A percentile compares a stretch with the other conserved stretches of the same genome.
These are phyloP conservation scores for Colletotrichum sp. DNA, from an alignment of 2,329 filamentous ascomycete genomes.

Conservation along the genomic window DNA sequence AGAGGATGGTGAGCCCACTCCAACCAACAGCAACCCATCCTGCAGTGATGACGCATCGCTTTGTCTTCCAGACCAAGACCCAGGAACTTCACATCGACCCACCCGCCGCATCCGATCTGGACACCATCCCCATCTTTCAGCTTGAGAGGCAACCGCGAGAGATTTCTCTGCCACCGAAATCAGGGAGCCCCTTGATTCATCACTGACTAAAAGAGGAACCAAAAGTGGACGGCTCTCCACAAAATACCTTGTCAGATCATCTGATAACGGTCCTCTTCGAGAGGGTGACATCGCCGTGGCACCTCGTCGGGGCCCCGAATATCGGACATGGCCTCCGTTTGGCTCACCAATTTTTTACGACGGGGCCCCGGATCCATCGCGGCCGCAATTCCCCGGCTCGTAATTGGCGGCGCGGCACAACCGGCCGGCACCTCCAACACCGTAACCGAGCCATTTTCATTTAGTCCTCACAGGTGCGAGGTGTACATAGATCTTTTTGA, in stretches of 20 bases:
- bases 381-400: neutral
- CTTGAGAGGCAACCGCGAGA: neutral
- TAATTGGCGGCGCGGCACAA: neutral
- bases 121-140: neutral
- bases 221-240: neutral
- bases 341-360: neutral
- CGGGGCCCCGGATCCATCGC: neutral
- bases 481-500: neutral
- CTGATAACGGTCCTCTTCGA: slow-evolving; percentile 6
- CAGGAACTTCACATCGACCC: neutral
- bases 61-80: neutral
- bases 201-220: neutral
- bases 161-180: neutral
- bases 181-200: neutral
- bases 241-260: slow-evolving; percentile 15
- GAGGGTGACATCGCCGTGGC: neutral
- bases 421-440: neutral
- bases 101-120: neutral
- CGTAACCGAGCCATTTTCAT: neutral
- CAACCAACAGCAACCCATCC: neutral
- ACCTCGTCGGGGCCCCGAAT: neutral
- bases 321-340: neutral
- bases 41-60: neutral
- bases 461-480: neutral
- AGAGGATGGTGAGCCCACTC: neutral